phyloP scores from a whole-genome alignment of 495 filamentous ascomycete species.

The Lophium mytilinum region DNA sequence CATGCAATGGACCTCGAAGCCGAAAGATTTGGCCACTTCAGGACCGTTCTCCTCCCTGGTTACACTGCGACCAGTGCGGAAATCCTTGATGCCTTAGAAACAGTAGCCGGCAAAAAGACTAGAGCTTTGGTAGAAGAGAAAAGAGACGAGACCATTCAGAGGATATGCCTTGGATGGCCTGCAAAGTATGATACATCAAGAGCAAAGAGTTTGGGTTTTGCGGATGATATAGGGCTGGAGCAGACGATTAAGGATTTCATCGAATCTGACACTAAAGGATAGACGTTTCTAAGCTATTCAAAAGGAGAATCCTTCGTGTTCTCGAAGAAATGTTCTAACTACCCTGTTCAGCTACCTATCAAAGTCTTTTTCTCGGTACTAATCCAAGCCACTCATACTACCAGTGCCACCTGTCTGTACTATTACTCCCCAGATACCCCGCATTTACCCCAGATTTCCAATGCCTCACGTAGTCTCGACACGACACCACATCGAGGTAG shows the following conservation, averaged over 20 bases:
- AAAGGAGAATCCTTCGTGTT: background rate
- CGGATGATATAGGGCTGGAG: conserved; percentile 23
- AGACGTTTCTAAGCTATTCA: background rate
- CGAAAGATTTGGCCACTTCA: conserved; percentile 20
- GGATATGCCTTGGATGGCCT: conserved; percentile 24
- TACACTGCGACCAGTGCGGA: conserved; percentile 21
- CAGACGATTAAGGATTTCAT: conserved; percentile 24
- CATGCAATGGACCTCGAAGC: conserved; percentile 20
- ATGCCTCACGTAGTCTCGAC: background rate
- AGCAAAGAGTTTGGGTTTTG: conserved; percentile 20
- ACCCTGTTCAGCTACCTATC: background rate
- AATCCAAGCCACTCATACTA: no score
- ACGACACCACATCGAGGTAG: no score
- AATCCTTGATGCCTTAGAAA: conserved; percentile 22
- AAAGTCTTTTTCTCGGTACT: no score
- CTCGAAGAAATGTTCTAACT: background rate
- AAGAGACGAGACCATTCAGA: conserved; percentile 19
- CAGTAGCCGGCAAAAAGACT: conserved; percentile 16
- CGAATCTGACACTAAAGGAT: conserved; percentile 5
- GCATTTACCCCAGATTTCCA: conserved; percentile 16
- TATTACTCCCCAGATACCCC: background rate
- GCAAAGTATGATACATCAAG: conserved; percentile 24
- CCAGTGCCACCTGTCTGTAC: no score
- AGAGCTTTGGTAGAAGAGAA: conserved; percentile 19
- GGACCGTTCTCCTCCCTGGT: conserved; percentile 21